These are phyloP conservation scores for Pestalotiopsis sp. DNA, from an alignment of 2,329 filamentous ascomycete species.

Conservation along the genomic window DNA sequence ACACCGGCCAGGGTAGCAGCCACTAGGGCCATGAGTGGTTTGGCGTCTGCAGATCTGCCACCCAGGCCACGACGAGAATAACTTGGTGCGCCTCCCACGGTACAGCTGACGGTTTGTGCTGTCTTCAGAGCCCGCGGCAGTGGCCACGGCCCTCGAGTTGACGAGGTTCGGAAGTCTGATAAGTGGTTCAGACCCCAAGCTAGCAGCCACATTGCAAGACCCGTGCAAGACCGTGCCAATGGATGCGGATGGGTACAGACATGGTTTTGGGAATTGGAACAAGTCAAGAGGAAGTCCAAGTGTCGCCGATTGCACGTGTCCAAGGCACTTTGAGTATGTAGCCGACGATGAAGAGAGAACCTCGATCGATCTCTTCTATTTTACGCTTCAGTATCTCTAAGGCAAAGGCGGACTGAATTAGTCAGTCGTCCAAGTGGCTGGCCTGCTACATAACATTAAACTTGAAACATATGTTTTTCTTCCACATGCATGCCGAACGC, in stretches of 20 bases:
- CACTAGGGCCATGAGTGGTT: background rate
- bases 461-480: background rate
- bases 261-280: background rate
- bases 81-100: background rate
- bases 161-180: background rate
- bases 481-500: background rate
- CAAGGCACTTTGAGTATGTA: background rate
- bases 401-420: background rate
- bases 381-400: background rate
- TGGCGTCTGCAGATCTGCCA: background rate
- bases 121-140: background rate
- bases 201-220: background rate
- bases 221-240: background rate
- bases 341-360: background rate
- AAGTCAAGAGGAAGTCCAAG: background rate
- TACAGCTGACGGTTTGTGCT: background rate
- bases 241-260: background rate
- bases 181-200: background rate
- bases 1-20: background rate
- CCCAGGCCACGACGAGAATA: background rate
- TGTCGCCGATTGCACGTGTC: background rate
- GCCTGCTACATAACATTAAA: background rate
- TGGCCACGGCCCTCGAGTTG: background rate
- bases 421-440: background rate
- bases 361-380: background rate